Evolutionary conservation across 768 basidiomycete species (phyloP).

Genomic region (Suillus tomentosus): DNA sequence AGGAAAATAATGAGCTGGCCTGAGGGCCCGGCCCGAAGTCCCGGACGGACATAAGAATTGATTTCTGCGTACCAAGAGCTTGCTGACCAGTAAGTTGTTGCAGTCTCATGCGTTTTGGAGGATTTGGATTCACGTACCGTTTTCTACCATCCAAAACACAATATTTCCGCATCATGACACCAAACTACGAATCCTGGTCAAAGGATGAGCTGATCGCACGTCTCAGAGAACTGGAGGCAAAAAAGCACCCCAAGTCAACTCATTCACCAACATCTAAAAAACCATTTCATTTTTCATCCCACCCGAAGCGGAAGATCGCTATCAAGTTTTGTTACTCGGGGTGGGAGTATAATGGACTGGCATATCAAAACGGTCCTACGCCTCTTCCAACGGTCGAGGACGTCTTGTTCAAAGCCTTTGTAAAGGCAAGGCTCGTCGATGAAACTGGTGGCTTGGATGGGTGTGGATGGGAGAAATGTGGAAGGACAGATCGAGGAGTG

Average conservation of each 20-base stretch:
- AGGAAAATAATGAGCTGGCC: neutral
- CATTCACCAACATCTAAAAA: constrained; percentile 33
- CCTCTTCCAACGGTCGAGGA: constrained; percentile 90
- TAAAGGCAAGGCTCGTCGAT: constrained; percentile 77
- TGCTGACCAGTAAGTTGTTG: neutral
- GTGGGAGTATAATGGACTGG: constrained; percentile 89
- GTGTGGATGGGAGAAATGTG: constrained; percentile 89
- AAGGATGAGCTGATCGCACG: constrained; percentile 72
- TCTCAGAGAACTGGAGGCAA: constrained; percentile 55
- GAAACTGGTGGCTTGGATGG: constrained; percentile 73
- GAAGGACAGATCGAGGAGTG: constrained; percentile 93
- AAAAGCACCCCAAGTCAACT: constrained; percentile 21
- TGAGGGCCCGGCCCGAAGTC: too few species aligned
- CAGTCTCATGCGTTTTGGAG: constrained; percentile 29
- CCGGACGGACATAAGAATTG: too few species aligned
- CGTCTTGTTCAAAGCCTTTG: constrained; percentile 79
- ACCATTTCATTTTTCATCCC: constrained; percentile 63
- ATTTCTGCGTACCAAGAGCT: neutral
- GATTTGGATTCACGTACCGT: constrained; percentile 35
- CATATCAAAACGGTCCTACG: constrained; percentile 70
- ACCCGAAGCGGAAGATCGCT: constrained; percentile 88
- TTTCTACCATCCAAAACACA: constrained; percentile 30
- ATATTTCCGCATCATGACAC: constrained; percentile 36
- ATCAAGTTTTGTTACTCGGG: constrained; percentile 93
- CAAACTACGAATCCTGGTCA: constrained; percentile 57